These are phyloP conservation scores for Citrus inodora DNA, from an alignment of 345 rosid genomes.

Conservation along the genomic window DNA sequence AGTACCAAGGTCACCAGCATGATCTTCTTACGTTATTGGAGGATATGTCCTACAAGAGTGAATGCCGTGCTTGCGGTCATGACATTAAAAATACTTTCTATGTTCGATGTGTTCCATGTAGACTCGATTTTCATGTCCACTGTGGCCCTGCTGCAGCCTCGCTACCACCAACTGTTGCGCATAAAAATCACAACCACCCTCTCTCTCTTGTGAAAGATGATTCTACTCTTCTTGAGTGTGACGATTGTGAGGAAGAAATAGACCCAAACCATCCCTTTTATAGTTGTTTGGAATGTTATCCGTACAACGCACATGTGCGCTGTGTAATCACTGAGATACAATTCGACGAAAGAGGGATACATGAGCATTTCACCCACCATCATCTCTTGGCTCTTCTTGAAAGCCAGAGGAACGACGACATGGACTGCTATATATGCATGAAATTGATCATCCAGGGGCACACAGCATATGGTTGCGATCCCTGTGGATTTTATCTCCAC, in stretches of 20 bases:
- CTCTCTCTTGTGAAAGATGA: no score
- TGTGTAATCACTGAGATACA: neutral
- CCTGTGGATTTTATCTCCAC: neutral
- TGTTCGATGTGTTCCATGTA: neutral
- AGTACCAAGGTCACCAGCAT: neutral
- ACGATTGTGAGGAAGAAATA: neutral
- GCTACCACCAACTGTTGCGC: neutral
- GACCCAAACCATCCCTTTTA: neutral
- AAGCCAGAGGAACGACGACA: fast-evolving
- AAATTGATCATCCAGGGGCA: neutral
- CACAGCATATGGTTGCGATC: neutral
- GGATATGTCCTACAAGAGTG: neutral
- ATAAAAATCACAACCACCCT: neutral
- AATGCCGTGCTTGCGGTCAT: neutral
- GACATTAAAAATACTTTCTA: neutral
- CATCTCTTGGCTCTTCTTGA: neutral
- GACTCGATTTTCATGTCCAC: neutral
- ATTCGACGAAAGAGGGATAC: neutral
- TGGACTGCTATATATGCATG: fast-evolving
- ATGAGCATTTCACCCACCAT: neutral
- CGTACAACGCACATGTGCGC: neutral
- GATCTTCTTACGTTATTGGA: neutral
- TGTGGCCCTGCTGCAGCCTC: neutral
- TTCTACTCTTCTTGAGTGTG: neutral
- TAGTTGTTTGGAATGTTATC: neutral